Evolutionary conservation across 208 protist species (phyloP).

Genomic region (Trichomonas gallinae): DNA sequence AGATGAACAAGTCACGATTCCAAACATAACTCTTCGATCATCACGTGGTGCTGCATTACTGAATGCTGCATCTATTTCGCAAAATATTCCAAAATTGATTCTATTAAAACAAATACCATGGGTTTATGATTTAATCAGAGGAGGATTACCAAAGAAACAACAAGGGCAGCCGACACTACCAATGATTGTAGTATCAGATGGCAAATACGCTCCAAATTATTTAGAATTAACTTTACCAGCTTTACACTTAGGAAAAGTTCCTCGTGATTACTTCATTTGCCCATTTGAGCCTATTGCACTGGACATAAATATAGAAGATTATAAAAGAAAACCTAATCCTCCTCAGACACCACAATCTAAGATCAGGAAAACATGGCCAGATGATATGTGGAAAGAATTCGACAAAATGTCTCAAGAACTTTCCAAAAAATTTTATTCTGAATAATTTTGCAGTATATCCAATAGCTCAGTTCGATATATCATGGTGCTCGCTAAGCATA

Average conservation of each 20-base stretch:
- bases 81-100: not conserved
- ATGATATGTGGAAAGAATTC: not conserved
- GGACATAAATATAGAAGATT: not conserved
- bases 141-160: not conserved
- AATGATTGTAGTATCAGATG: not conserved
- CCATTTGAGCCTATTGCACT: not conserved
- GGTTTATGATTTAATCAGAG: not conserved
- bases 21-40: not conserved
- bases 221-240: not conserved
- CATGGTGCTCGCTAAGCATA: no score
- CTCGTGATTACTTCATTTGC: not conserved
- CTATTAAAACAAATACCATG: not conserved
- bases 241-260: not conserved
- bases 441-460: no score
- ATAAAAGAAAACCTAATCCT: not conserved
- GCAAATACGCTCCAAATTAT: not conserved
- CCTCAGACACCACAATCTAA: not conserved
- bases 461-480: no score
- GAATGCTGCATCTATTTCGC: not conserved
- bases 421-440: not conserved
- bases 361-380: not conserved
- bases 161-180: not conserved
- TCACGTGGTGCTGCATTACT: not conserved
- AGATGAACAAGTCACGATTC: not conserved
- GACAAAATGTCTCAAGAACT: not conserved